Percentiles rank a stretch among this genome's conserved stretches.
These are phyloP conservation scores for Fraxinus velutina DNA, from an alignment of 305 asterid genomes.

Conservation along the genomic window DNA sequence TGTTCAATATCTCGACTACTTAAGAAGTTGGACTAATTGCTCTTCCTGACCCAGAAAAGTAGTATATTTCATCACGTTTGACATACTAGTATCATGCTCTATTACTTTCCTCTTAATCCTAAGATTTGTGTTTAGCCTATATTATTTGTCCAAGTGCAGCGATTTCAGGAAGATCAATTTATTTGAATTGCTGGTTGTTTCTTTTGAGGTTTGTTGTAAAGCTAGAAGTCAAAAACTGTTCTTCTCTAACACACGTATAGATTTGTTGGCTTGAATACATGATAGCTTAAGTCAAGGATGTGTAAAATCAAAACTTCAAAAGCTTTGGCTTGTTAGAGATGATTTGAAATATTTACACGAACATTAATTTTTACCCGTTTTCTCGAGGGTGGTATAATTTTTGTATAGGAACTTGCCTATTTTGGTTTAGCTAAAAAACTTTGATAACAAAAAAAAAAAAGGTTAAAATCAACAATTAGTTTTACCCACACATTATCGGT, in stretches of 20 bases:
- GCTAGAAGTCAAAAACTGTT: neutral
- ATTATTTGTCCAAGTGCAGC: slow-evolving; percentile 1
- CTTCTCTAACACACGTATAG: neutral
- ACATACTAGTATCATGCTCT: slow-evolving; percentile 7
- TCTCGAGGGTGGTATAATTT: neutral
- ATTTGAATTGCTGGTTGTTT: neutral
- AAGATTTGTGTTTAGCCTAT: neutral
- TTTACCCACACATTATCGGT: no score
- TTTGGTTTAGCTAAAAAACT: neutral
- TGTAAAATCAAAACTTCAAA: neutral
- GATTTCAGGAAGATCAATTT: slow-evolving; percentile 6
- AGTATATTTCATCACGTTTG: neutral
- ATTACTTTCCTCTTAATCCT: neutral
- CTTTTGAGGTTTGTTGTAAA: neutral
- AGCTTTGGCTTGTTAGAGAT: neutral
- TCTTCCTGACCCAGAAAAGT: neutral
- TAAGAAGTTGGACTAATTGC: neutral
- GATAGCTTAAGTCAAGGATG: neutral
- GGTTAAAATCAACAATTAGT: no score
- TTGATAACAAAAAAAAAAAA: neutral
- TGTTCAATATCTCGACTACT: neutral
- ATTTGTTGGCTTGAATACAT: neutral
- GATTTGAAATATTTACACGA: neutral
- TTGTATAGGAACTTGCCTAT: neutral
- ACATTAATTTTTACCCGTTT: neutral